Percentiles rank a stretch among this genome's conserved stretches.
These are phyloP conservation scores for Nemania sp. DNA, from an alignment of 2,329 filamentous ascomycete genomes.

Conservation along the genomic window DNA sequence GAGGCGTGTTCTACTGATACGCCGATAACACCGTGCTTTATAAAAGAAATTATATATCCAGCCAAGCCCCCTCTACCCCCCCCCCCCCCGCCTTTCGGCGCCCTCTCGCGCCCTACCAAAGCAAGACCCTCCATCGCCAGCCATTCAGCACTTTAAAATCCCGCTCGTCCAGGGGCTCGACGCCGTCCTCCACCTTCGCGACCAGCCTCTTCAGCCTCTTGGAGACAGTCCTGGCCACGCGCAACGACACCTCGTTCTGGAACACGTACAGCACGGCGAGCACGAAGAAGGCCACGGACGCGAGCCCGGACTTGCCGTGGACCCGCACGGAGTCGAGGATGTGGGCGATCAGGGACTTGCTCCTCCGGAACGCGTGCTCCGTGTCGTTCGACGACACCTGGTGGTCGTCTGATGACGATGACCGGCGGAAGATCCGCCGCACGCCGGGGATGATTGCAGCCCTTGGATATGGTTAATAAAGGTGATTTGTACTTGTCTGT, in stretches of 20 bases:
- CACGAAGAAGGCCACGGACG: slow-evolving; percentile 57
- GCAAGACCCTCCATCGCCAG: slow-evolving; percentile 60
- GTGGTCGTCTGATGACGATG: too few relatives aligned
- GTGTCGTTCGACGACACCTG: slow-evolving; percentile 52
- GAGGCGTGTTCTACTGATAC: background rate
- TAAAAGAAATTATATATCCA: too few relatives aligned
- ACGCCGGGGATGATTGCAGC: slow-evolving; percentile 50
- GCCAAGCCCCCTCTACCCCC: too few relatives aligned
- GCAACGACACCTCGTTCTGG: slow-evolving; percentile 59
- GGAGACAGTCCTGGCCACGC: slow-evolving; percentile 56
- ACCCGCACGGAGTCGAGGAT: slow-evolving; percentile 49
- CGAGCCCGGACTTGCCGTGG: slow-evolving; percentile 47
- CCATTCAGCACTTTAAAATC: slow-evolving; percentile 56
- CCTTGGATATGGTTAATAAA: slow-evolving; percentile 15
- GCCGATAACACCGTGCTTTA: background rate
- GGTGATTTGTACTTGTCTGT: too few relatives aligned
- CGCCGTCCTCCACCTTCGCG: slow-evolving; percentile 51
- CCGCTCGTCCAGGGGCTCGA: slow-evolving; percentile 49
- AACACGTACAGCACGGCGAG: slow-evolving; percentile 62
- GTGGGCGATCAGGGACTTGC: slow-evolving; percentile 53
- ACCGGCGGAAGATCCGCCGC: slow-evolving; percentile 54
- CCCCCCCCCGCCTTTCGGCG: background rate
- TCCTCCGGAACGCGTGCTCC: slow-evolving; percentile 59
- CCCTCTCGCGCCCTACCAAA: slow-evolving; percentile 41
- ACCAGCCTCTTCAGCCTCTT: slow-evolving; percentile 54